Conservation (phyloP, 1,139 yeast species). For the Wickerhamomyces sp. region DNA sequence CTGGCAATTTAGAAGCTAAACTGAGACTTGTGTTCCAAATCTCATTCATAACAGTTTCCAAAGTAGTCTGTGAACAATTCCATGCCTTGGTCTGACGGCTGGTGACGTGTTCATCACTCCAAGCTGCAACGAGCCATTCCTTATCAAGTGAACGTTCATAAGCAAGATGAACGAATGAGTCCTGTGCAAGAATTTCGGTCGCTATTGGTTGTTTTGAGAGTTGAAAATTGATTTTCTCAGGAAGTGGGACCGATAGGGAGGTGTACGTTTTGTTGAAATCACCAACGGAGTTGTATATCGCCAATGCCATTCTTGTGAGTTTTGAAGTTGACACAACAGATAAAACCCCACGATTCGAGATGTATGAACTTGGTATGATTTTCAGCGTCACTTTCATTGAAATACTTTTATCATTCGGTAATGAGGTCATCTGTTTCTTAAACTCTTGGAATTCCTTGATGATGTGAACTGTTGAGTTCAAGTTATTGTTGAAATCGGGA, state of each 20-base stretch:
- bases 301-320: slow-evolving; percentile 48
- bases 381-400: slow-evolving; percentile 46
- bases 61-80: slow-evolving; percentile 48
- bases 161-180: slow-evolving; percentile 76
- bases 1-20: slow-evolving; percentile 35
- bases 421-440: slow-evolving; percentile 35
- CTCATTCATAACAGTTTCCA: slow-evolving; percentile 53
- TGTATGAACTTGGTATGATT: slow-evolving; percentile 49
- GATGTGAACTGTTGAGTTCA: slow-evolving; percentile 44
- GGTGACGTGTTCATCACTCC: slow-evolving; percentile 83
- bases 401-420: slow-evolving; percentile 39
- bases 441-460: slow-evolving; percentile 46
- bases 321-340: slow-evolving; percentile 45
- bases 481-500: slow-evolving; percentile 23
- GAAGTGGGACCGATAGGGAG: slow-evolving; percentile 27
- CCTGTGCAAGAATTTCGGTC: slow-evolving; percentile 45
- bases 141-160: slow-evolving; percentile 79
- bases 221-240: slow-evolving; percentile 45
- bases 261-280: slow-evolving; percentile 26
- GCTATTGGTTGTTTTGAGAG: slow-evolving; percentile 35
- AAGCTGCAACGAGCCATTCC: slow-evolving; percentile 81
- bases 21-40: slow-evolving; percentile 50
- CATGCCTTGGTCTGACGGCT: slow-evolving; percentile 62
- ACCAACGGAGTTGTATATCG: slow-evolving; percentile 60
- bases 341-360: slow-evolving; percentile 40